These are phyloP conservation scores for Angomonas desouzai DNA, from an alignment of 208 protist species.

Conservation along the genomic window DNA sequence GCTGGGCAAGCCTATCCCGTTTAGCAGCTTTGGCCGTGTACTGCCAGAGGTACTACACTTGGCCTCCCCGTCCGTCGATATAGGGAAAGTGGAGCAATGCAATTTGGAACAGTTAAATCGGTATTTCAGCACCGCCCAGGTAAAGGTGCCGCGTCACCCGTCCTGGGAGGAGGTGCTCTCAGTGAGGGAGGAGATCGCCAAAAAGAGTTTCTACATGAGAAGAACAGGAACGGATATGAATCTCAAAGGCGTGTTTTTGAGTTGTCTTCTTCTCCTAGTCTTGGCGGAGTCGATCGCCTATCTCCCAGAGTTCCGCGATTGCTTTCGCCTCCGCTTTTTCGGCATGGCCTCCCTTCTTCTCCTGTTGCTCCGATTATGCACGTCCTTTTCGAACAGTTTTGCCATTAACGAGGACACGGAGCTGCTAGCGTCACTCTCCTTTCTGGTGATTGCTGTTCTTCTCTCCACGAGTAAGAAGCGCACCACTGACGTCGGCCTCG, in stretches of 20 bases:
- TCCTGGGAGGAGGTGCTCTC: conserved; percentile 14
- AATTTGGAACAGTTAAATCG: conserved; percentile 44
- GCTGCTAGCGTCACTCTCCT: conserved; percentile 23
- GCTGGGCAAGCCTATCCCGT: conserved; percentile 94
- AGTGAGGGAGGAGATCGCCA: conserved; percentile 25
- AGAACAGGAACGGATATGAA: conserved; percentile 47
- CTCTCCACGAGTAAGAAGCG: neutral
- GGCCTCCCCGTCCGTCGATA: conserved; percentile 33
- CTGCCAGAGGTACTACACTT: conserved; percentile 79
- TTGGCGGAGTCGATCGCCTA: conserved; percentile 38
- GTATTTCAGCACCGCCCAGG: conserved; percentile 30
- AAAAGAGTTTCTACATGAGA: conserved; percentile 48
- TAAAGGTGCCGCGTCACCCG: conserved; percentile 20
- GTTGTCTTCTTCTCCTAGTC: conserved; percentile 34
- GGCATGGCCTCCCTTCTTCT: conserved; percentile 30
- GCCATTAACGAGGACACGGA: conserved; percentile 65
- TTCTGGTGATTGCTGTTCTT: conserved; percentile 14
- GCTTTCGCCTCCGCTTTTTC: conserved; percentile 17
- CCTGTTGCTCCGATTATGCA: conserved; percentile 39
- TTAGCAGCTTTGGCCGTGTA: conserved; percentile 91
- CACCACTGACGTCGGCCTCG: neutral
- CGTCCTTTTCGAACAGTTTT: conserved; percentile 75
- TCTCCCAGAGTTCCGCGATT: conserved; percentile 22
- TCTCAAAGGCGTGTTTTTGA: conserved; percentile 38
- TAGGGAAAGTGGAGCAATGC: conserved; percentile 40